Conservation (phyloP, 2,329 filamentous ascomycete species). For the Amauroascus niger region DNA sequence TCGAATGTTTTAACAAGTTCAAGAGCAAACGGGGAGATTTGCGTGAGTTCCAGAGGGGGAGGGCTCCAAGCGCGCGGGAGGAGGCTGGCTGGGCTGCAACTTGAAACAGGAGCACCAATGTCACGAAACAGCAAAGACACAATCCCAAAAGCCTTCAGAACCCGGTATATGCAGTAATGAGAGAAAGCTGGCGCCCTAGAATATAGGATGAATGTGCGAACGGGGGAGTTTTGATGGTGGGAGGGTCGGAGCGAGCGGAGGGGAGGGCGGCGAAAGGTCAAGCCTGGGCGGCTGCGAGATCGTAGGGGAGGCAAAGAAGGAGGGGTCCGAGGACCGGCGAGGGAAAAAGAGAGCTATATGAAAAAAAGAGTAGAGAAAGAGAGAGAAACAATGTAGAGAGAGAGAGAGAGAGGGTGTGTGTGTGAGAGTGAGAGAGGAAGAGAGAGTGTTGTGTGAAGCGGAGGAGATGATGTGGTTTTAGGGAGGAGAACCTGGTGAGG, state of each 20-base stretch:
- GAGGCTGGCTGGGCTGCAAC: conserved; percentile 2
- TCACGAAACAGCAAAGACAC: background rate
- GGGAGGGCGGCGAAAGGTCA: background rate
- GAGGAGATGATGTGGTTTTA: background rate
- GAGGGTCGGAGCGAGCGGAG: conserved; percentile 2
- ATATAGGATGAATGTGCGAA: background rate
- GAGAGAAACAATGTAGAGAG: background rate
- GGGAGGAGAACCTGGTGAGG: conserved; percentile 1
- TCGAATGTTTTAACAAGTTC: background rate
- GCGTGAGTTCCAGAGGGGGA: background rate
- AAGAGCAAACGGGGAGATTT: background rate
- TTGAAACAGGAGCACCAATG: background rate
- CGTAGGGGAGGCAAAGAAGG: background rate
- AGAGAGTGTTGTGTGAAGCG: background rate
- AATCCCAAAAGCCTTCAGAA: background rate
- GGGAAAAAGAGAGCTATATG: too few relatives aligned
- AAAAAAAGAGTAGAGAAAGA: background rate
- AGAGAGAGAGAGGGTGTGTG: background rate
- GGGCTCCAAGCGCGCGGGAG: background rate
- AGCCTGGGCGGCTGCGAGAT: background rate
- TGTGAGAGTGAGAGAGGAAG: background rate
- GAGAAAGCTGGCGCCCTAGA: background rate
- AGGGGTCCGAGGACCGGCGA: background rate
- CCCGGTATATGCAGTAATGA: background rate
- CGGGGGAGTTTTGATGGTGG: background rate